phyloP scores from a whole-genome alignment of 2,329 filamentous ascomycete genomes.

The Fulvia fulva region DNA sequence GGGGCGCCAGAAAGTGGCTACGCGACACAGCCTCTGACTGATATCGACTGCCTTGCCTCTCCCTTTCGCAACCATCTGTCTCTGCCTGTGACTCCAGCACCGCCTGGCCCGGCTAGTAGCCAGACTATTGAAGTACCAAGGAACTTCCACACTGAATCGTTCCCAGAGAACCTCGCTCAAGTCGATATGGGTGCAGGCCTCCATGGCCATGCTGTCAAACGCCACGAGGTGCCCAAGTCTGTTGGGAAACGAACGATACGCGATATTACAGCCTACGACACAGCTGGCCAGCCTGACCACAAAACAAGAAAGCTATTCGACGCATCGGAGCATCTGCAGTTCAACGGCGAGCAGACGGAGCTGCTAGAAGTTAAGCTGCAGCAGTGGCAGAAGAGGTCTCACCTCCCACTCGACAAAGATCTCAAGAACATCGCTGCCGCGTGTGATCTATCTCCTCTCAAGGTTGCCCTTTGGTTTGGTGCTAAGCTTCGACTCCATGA shows the following conservation, averaged over 20 bases:
- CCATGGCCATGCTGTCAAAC: background rate
- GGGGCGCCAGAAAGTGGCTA: background rate
- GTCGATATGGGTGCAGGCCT: background rate
- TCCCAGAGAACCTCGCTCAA: background rate
- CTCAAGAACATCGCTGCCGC: background rate
- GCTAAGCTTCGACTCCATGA: background rate
- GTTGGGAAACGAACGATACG: background rate
- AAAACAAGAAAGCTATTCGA: background rate
- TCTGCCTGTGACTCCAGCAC: background rate
- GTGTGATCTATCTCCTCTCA: background rate
- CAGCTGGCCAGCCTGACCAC: background rate
- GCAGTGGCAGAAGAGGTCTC: background rate
- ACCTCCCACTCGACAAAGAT: background rate
- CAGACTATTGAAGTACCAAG: background rate
- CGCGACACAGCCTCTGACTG: background rate
- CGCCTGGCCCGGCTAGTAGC: background rate
- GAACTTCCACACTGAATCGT: background rate
- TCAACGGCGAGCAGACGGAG: background rate
- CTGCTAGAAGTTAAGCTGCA: background rate
- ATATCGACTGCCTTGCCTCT: background rate
- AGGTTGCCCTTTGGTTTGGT: background rate
- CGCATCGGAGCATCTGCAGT: background rate
- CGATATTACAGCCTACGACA: background rate
- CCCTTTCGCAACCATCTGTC: background rate
- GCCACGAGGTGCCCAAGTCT: background rate